Evolutionary conservation across 2,329 filamentous ascomycete species (phyloP).

Genomic region (Setomelanomma holmii): DNA sequence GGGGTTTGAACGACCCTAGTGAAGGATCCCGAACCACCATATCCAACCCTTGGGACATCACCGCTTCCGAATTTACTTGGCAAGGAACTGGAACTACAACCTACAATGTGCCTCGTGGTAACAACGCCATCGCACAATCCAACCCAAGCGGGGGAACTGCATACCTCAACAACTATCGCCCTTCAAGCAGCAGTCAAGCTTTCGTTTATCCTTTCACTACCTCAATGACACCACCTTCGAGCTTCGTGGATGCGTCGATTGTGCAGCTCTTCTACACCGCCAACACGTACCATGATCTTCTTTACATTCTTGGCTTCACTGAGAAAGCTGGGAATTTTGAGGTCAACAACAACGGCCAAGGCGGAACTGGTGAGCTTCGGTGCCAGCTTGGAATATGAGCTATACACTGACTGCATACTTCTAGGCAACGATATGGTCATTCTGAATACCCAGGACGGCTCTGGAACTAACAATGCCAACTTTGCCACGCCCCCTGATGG

Average conservation of each 20-base stretch:
- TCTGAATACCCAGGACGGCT: constrained; percentile 64
- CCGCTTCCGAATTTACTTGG: constrained; percentile 60
- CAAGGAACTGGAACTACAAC: constrained; percentile 31
- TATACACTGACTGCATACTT: neutral
- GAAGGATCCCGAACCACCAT: constrained; percentile 56
- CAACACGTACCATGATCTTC: constrained; percentile 66
- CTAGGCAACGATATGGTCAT: constrained; percentile 61
- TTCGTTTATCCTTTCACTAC: constrained; percentile 50
- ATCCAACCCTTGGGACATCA: constrained; percentile 57
- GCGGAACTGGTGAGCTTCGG: constrained; percentile 47
- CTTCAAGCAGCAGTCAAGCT: constrained; percentile 49
- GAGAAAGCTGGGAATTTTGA: constrained; percentile 68
- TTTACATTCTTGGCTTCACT: constrained; percentile 65
- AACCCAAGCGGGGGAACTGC: constrained; percentile 53
- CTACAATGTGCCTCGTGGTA: constrained; percentile 64
- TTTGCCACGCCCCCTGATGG: constrained; percentile 57
- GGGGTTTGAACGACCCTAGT: constrained; percentile 63
- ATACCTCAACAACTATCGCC: constrained; percentile 61
- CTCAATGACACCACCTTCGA: constrained; percentile 26
- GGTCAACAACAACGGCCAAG: constrained; percentile 62
- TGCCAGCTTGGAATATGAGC: neutral
- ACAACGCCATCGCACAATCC: constrained; percentile 65
- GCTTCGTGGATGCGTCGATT: constrained; percentile 62
- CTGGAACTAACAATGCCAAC: constrained; percentile 63
- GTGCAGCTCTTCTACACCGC: constrained; percentile 68